Evolutionary conservation across 2,329 filamentous ascomycete genomes (phyloP).

Genomic region (Delphinella strobiligena): DNA sequence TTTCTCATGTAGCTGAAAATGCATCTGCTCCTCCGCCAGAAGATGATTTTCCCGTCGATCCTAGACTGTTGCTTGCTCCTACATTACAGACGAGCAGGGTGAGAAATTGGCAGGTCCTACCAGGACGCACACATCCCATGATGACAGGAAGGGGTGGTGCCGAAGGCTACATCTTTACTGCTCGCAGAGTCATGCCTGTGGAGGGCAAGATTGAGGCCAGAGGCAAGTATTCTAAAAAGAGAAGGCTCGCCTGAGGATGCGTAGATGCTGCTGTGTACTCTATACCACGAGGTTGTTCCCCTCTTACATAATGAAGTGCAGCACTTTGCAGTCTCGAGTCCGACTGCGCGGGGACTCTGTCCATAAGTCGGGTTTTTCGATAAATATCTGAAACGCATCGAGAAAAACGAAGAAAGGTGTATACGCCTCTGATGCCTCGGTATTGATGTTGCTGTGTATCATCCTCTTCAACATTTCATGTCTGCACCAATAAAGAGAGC

Average conservation of each 20-base stretch:
- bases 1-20: conserved; percentile 24
- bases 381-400: no score
- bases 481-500: no score
- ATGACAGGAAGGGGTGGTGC: conserved; percentile 84
- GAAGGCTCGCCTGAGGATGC: conserved; percentile 5
- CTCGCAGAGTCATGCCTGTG: conserved; percentile 62
- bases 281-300: no score
- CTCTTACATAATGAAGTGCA: no score
- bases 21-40: conserved; percentile 18
- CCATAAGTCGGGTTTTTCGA: no score
- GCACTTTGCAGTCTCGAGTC: no score
- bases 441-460: no score
- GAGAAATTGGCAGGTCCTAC: conserved; percentile 79
- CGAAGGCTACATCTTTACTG: conserved; percentile 85
- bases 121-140: conserved; percentile 79
- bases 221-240: conserved; percentile 12
- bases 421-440: no score
- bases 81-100: conserved; percentile 70
- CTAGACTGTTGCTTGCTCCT: conserved; percentile 67
- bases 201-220: conserved; percentile 12
- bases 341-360: no score
- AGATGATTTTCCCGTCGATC: conserved; percentile 77
- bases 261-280: no score
- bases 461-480: no score
- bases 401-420: no score